Conservation (phyloP, 495 filamentous ascomycete species). For the Penicillium silybi region DNA sequence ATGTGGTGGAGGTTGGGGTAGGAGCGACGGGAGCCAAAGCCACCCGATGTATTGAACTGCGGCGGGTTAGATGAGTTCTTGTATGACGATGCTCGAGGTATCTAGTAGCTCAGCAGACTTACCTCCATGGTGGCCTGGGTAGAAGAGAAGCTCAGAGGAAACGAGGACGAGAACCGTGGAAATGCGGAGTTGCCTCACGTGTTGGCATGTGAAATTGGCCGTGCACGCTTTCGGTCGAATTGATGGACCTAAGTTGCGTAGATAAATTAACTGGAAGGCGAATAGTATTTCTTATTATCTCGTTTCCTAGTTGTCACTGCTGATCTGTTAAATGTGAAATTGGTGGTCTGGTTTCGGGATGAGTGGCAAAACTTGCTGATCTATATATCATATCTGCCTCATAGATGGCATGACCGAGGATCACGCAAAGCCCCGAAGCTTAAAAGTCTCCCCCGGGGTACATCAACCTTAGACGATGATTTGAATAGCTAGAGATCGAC, state of each 20-base stretch:
- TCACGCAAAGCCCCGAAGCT: not conserved
- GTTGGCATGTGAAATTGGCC: slow-evolving; percentile 22
- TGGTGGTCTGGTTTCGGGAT: not conserved
- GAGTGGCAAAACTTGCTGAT: not conserved
- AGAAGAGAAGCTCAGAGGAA: slow-evolving; percentile 1
- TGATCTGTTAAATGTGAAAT: not conserved
- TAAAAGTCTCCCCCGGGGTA: not conserved
- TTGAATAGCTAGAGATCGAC: not conserved
- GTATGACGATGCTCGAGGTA: not conserved
- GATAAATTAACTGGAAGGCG: not conserved
- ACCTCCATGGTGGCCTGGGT: slow-evolving; percentile 22
- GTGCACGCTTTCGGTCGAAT: slow-evolving; percentile 7
- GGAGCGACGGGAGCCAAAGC: slow-evolving; percentile 42
- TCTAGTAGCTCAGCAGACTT: slow-evolving; percentile 3
- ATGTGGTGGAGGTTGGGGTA: slow-evolving; percentile 45
- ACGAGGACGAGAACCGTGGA: slow-evolving; percentile 4
- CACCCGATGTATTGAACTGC: slow-evolving; percentile 21
- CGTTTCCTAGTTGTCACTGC: not conserved
- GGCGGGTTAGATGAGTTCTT: not conserved
- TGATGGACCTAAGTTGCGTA: not conserved
- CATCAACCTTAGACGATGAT: not conserved
- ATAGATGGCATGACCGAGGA: not conserved
- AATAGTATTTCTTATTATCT: not conserved
- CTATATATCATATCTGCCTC: not conserved
- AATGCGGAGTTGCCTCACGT: slow-evolving; percentile 29